Percentiles rank a stretch among this genome's conserved stretches.
Conservation (phyloP, 2,329 filamentous ascomycete genomes). For the Davidsoniella neocaledoniae region DNA sequence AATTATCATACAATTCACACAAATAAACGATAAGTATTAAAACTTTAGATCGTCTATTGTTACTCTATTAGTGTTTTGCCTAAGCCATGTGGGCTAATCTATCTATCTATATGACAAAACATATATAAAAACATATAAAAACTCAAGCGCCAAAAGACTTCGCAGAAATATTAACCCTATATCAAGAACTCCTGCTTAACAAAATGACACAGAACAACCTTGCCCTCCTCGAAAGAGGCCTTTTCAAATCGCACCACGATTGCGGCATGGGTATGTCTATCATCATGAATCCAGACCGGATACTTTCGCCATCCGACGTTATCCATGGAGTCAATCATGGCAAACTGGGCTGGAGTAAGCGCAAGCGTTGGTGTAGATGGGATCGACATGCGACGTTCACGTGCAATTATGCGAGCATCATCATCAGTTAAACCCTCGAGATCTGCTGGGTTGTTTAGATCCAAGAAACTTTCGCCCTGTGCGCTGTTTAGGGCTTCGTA, state of each 20-base stretch:
- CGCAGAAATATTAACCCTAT: neutral
- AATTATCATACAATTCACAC: neutral
- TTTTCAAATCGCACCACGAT: slow-evolving; percentile 66
- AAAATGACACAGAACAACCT: slow-evolving; percentile 67
- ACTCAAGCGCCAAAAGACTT: neutral
- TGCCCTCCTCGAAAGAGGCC: slow-evolving; percentile 56
- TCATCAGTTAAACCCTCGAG: slow-evolving; percentile 18
- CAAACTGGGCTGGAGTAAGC: slow-evolving; percentile 63
- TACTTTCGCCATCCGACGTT: slow-evolving; percentile 46
- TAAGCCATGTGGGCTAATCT: no score
- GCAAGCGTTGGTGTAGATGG: slow-evolving; percentile 54
- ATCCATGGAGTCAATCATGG: slow-evolving; percentile 67
- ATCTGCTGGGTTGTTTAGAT: slow-evolving; percentile 31
- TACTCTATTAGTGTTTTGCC: no score
- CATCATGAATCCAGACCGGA: slow-evolving; percentile 58
- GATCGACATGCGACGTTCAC: slow-evolving; percentile 25
- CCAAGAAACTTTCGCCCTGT: slow-evolving; percentile 56
- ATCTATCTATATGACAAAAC: no score
- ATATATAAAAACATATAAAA: neutral
- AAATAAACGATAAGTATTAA: neutral
- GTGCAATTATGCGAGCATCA: slow-evolving; percentile 25
- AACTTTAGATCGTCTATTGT: no score
- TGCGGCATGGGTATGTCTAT: slow-evolving; percentile 71
- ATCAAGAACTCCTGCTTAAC: slow-evolving; percentile 49
- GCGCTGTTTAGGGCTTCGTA: slow-evolving; percentile 56